These are phyloP conservation scores for Akebia trifoliata DNA, from an alignment of 164 flowering plant species.

Conservation along the genomic window DNA sequence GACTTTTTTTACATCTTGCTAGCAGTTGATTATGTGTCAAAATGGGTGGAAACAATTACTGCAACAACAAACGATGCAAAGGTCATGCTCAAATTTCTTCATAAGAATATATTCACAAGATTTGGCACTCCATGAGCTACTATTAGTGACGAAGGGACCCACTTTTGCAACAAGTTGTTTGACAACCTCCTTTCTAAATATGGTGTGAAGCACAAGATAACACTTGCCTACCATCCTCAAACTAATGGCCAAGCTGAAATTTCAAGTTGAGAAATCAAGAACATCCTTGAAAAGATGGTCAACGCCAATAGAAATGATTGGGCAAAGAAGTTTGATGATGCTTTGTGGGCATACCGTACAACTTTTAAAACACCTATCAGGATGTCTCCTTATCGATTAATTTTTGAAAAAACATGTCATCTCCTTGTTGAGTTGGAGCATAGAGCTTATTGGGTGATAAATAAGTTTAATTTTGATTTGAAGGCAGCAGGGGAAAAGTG, in stretches of 20 bases:
- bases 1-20: not conserved
- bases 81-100: not conserved
- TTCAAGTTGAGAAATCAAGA: not conserved
- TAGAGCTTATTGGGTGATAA: no score
- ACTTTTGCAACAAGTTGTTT: conserved; percentile 1
- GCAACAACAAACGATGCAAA: not conserved
- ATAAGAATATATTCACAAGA: not conserved
- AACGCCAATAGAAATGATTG: not conserved
- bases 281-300: not conserved
- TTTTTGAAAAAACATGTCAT: no score
- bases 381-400: no score
- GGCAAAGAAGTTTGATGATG: conserved; percentile 4
- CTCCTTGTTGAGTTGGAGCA: no score
- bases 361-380: not conserved
- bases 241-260: conserved; percentile 6
- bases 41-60: not conserved
- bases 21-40: not conserved
- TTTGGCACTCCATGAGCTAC: not conserved
- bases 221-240: not conserved
- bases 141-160: conserved; percentile 3
- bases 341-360: conserved; percentile 1
- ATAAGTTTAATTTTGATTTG: no score
- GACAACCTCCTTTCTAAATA: not conserved
- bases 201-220: not conserved
- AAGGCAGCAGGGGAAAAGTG: no score